Evolutionary conservation across 306 rosid genomes (phyloP).

Genomic region (Cicer pinnatifidum): DNA sequence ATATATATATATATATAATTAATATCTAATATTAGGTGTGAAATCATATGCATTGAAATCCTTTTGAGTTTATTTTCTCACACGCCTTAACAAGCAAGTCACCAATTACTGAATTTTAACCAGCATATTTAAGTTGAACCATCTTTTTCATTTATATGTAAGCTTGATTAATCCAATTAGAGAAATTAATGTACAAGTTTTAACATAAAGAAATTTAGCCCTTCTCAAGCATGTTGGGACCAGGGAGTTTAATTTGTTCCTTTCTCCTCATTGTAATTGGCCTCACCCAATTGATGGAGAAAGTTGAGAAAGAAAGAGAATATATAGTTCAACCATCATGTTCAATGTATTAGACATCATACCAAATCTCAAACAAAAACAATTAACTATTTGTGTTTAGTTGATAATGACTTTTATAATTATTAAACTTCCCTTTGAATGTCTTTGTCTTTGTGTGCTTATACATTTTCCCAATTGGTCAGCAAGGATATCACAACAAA

Average conservation of each 20-base stretch:
- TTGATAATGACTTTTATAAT: slow-evolving; percentile 36
- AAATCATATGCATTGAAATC: slow-evolving; percentile 2
- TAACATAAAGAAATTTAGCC: slow-evolving; percentile 19
- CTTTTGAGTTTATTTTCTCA: background rate
- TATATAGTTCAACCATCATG: slow-evolving; percentile 19
- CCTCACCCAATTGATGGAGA: slow-evolving; percentile 43
- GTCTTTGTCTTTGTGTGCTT: slow-evolving; percentile 36
- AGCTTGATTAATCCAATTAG: slow-evolving; percentile 51
- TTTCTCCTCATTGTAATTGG: slow-evolving; percentile 42
- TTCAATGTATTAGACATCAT: slow-evolving; percentile 38
- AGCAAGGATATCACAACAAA: slow-evolving; percentile 38
- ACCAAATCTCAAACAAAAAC: slow-evolving; percentile 37
- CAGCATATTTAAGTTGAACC: slow-evolving; percentile 45
- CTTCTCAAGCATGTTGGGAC: slow-evolving; percentile 47
- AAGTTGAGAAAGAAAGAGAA: slow-evolving; percentile 34
- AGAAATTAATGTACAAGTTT: slow-evolving; percentile 31
- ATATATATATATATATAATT: no score
- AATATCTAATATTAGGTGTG: slow-evolving; percentile 9
- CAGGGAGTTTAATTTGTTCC: slow-evolving; percentile 37
- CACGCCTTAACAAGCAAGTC: slow-evolving; percentile 47
- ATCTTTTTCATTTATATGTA: slow-evolving; percentile 54
- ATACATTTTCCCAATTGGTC: slow-evolving; percentile 47
- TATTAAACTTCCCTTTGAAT: slow-evolving; percentile 27
- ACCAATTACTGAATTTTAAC: slow-evolving; percentile 37
- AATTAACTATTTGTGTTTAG: slow-evolving; percentile 25